Conservation (phyloP, 495 filamentous ascomycete genomes). For the Trichoderma orchidacearum region DNA sequence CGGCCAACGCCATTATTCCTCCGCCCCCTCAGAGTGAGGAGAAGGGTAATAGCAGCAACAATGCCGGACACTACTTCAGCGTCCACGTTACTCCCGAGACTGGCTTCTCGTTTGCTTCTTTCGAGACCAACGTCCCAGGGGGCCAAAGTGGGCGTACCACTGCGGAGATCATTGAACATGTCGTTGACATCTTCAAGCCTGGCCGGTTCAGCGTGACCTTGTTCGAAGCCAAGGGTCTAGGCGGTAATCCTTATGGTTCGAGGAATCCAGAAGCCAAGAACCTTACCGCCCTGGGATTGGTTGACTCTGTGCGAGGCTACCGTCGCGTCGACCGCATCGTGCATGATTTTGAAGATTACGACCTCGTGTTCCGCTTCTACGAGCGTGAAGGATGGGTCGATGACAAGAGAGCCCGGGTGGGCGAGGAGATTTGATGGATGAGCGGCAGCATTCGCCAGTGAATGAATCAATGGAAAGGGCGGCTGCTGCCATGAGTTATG, state of each 20-base stretch:
- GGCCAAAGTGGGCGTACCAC: conserved; percentile 79
- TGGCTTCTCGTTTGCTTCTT: conserved; percentile 96
- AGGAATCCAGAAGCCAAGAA: conserved; percentile 25
- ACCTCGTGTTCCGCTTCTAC: conserved; percentile 93
- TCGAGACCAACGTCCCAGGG: conserved; percentile 97
- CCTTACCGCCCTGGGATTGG: conserved; percentile 39
- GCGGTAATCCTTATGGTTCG: conserved; percentile 14
- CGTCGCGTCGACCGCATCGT: conserved; percentile 86
- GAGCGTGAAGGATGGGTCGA: conserved; percentile 87
- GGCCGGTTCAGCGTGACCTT: conserved; percentile 94
- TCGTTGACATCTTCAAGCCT: conserved; percentile 89
- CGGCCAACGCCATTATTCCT: conserved; percentile 92
- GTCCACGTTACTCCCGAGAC: conserved; percentile 98
- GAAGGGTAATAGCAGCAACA: conserved; percentile 23
- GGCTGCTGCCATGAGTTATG: background rate
- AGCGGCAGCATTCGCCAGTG: too few relatives aligned
- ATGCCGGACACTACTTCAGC: conserved; percentile 82
- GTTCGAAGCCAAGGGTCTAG: conserved; percentile 70
- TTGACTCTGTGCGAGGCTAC: conserved; percentile 82
- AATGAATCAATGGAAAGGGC: too few relatives aligned
- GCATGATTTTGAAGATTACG: conserved; percentile 95
- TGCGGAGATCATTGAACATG: conserved; percentile 80
- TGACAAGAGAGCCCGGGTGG: conserved; percentile 54
- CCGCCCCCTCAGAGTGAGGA: conserved; percentile 44
- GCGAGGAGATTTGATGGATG: conserved; percentile 24